Evolutionary conservation across 257 asterid species (phyloP), one percentile per base, ranked within the genome.

Genomic region (Nicotiana tomentosiformis): DNA sequence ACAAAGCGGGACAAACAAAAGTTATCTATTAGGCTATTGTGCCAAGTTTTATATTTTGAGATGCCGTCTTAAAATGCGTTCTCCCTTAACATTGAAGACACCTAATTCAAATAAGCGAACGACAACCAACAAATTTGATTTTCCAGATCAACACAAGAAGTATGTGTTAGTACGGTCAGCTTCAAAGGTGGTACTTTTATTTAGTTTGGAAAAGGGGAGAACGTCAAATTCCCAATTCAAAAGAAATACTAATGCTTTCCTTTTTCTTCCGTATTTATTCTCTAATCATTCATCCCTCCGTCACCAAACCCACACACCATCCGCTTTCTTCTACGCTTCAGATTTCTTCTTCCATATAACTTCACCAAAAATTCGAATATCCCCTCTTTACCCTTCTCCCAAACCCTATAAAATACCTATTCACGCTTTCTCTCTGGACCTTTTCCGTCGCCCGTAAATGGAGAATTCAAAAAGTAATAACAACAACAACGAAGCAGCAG

Each of bases 321-420:
- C 62, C 62, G 58, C 84, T 84, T 81, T 81, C 87, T 64, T 84
- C 65, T 77, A 35, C 87, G 82, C 46, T 67, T 66, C 72, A 66
- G 14, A 43, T 81, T 61, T 53, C 82, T 84, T 51, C 70, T 23
- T 51, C 58, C 70, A 26, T 39, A 58, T 55, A 37, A 15, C 61
- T 29, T 70, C 76, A 61, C 72, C 23, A 56, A 35, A 49, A 33
- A 1, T 62, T 16, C 60, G 56, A 29, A 57, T 78, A 16, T 53
- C 57, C 33, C 10, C 14, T 35, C 77, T 14, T 14, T 2, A 37
- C 32, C 53, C 53, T 33, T 68, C 43, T 68, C 77, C 53, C 53
- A 68, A 68, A 17, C 39, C 16, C 12, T 60, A 0, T 3, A 10
- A 1, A 62, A 62, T 9, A 69, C n/a, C 33, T 2, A 11, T 69